phyloP scores from a whole-genome alignment of 2,329 filamentous ascomycete genomes.

The Fusarium musae region DNA sequence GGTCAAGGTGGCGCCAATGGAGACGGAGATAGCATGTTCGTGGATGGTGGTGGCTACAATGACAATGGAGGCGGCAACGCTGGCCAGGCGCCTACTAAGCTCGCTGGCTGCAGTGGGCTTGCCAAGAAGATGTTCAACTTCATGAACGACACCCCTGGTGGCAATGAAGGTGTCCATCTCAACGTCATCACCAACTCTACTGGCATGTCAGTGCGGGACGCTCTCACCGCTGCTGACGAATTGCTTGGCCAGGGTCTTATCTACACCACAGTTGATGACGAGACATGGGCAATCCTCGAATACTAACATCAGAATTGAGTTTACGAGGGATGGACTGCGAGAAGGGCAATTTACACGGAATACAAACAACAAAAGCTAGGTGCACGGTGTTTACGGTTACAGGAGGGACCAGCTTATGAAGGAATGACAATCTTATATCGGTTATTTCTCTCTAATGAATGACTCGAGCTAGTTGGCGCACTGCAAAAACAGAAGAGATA shows the following conservation, averaged over 20 bases:
- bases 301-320: conserved; percentile 53
- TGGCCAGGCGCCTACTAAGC: conserved; percentile 53
- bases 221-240: conserved; percentile 83
- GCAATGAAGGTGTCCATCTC: conserved; percentile 85
- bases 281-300: conserved; percentile 89
- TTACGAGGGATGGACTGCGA: background rate
- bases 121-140: conserved; percentile 79
- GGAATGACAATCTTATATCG: conserved; percentile 42
- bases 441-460: conserved; percentile 40
- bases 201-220: conserved; percentile 74
- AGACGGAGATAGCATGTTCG: conserved; percentile 65
- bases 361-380: conserved; percentile 31
- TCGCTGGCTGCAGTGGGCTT: conserved; percentile 61
- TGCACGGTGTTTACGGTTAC: conserved; percentile 44
- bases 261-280: conserved; percentile 92
- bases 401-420: conserved; percentile 39
- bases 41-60: conserved; percentile 59
- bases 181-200: conserved; percentile 77
- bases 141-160: conserved; percentile 73
- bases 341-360: conserved; percentile 6
- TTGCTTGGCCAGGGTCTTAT: conserved; percentile 78
- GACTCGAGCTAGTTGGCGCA: conserved; percentile 40
- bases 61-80: conserved; percentile 51
- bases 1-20: conserved; percentile 53
- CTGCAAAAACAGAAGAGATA: conserved; percentile 25